These are phyloP conservation scores for Saraca asoca DNA, from an alignment of 331 rosid species.

Conservation along the genomic window DNA sequence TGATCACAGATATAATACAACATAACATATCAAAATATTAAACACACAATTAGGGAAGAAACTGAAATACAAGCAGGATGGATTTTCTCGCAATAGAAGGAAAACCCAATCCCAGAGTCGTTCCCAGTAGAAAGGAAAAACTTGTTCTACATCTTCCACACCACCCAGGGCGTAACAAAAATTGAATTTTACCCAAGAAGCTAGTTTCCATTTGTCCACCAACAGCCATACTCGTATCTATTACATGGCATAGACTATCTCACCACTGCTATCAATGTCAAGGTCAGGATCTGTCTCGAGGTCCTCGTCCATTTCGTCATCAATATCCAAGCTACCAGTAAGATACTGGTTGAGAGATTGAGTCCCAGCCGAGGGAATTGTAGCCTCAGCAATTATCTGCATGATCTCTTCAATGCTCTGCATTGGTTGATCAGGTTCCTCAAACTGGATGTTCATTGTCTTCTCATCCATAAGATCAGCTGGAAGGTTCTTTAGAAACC, in stretches of 20 bases:
- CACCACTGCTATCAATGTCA: slow-evolving; percentile 91
- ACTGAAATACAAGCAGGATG: slow-evolving; percentile 33
- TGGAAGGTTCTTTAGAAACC: slow-evolving; percentile 92
- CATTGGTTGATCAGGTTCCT: slow-evolving; percentile 86
- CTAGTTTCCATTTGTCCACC: neutral
- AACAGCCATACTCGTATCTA: neutral
- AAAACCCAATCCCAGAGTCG: slow-evolving; percentile 36
- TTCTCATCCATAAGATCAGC: slow-evolving; percentile 76
- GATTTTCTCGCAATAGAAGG: slow-evolving; percentile 24
- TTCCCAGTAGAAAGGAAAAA: slow-evolving; percentile 14
- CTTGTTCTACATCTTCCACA: slow-evolving; percentile 40
- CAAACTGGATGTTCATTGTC: slow-evolving; percentile 52
- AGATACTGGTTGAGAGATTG: slow-evolving; percentile 67
- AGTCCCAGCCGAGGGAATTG: slow-evolving; percentile 76
- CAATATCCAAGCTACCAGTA: slow-evolving; percentile 82
- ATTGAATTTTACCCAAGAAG: slow-evolving; percentile 24
- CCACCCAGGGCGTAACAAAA: neutral
- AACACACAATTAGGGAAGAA: slow-evolving; percentile 21
- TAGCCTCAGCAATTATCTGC: slow-evolving; percentile 87
- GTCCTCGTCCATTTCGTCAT: slow-evolving; percentile 91
- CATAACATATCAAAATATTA: slow-evolving; percentile 28
- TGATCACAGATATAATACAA: neutral
- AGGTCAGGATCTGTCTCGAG: slow-evolving; percentile 77
- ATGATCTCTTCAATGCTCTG: slow-evolving; percentile 84
- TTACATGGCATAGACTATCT: slow-evolving; percentile 84